phyloP scores from a whole-genome alignment of 2,329 filamentous ascomycete species.

The Capronia americana region DNA sequence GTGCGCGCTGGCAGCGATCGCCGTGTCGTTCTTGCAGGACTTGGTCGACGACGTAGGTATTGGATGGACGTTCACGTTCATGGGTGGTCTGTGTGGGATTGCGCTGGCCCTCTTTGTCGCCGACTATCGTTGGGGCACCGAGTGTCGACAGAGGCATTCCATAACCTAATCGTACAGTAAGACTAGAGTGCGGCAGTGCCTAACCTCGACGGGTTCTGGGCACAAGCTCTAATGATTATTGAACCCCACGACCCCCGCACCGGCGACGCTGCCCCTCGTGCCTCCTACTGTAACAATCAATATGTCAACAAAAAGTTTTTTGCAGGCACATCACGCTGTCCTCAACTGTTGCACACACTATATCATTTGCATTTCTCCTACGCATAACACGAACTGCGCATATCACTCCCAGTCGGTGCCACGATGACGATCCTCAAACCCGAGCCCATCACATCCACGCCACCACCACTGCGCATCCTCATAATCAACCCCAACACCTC shows the following conservation, averaged over 20 bases:
- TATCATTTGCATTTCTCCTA: background rate
- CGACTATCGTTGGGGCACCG: background rate
- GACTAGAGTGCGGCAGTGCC: too few relatives aligned
- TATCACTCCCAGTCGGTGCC: background rate
- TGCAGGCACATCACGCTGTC: too few relatives aligned
- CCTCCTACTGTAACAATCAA: too few relatives aligned
- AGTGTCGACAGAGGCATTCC: background rate
- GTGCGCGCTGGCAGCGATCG: slow-evolving; percentile 39
- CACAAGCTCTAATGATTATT: too few relatives aligned
- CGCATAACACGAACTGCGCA: background rate
- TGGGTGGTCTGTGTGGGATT: background rate
- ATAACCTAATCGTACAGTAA: too few relatives aligned
- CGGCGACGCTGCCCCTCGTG: too few relatives aligned
- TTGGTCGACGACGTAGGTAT: slow-evolving; percentile 39
- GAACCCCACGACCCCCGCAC: too few relatives aligned
- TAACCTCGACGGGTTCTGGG: too few relatives aligned
- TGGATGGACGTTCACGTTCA: slow-evolving; percentile 34
- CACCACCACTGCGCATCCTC: slow-evolving; percentile 41
- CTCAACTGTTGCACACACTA: too few relatives aligned
- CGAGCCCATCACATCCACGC: too few relatives aligned
- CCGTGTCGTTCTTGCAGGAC: slow-evolving; percentile 36
- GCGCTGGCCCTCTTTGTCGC: background rate
- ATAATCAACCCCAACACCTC: slow-evolving; percentile 57
- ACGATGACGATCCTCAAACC: background rate
- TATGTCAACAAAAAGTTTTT: too few relatives aligned